Evolutionary conservation across 2,329 filamentous ascomycete species (phyloP).

Genomic region (Aspergillus novofumigatus): DNA sequence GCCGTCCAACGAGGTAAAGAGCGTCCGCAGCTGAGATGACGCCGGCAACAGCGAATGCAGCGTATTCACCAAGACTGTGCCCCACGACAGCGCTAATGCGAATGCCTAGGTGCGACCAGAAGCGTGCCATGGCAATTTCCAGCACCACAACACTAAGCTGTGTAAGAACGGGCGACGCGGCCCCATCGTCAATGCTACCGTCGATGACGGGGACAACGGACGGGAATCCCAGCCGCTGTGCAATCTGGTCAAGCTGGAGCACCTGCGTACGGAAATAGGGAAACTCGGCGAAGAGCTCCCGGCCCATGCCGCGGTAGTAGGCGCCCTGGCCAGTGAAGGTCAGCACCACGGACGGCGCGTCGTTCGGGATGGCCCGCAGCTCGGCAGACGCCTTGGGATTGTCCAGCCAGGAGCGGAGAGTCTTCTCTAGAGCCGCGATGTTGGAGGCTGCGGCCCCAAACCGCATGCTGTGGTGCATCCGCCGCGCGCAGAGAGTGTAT

Average conservation of each 20-base stretch:
- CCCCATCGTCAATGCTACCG: slow-evolving; percentile 37
- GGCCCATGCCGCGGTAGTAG: slow-evolving; percentile 23
- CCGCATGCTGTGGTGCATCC: slow-evolving; percentile 29
- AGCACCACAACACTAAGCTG: slow-evolving; percentile 38
- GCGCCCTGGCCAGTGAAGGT: slow-evolving; percentile 36
- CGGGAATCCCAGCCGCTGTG: slow-evolving; percentile 21
- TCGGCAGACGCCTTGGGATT: slow-evolving; percentile 37
- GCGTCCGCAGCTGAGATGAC: slow-evolving; percentile 33
- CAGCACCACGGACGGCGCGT: slow-evolving; percentile 28
- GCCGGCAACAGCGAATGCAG: slow-evolving; percentile 33
- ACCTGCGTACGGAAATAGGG: slow-evolving; percentile 21
- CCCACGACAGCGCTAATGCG: slow-evolving; percentile 52
- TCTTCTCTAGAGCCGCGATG: slow-evolving; percentile 1
- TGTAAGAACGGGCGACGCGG: slow-evolving; percentile 12
- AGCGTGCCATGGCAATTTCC: slow-evolving; percentile 37
- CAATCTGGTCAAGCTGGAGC: slow-evolving; percentile 19
- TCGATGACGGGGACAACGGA: slow-evolving; percentile 19
- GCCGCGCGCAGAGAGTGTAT: slow-evolving; percentile 61
- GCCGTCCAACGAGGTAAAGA: slow-evolving; percentile 64
- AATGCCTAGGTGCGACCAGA: slow-evolving; percentile 30
- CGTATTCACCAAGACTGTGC: slow-evolving; percentile 40
- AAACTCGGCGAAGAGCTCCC: slow-evolving; percentile 27
- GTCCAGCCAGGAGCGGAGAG: background rate
- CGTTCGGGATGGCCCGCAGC: slow-evolving; percentile 48
- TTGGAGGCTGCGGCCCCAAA: slow-evolving; percentile 1